These are phyloP conservation scores for Xylariaceae sp. DNA, from an alignment of 2,329 filamentous ascomycete species.

Conservation along the genomic window DNA sequence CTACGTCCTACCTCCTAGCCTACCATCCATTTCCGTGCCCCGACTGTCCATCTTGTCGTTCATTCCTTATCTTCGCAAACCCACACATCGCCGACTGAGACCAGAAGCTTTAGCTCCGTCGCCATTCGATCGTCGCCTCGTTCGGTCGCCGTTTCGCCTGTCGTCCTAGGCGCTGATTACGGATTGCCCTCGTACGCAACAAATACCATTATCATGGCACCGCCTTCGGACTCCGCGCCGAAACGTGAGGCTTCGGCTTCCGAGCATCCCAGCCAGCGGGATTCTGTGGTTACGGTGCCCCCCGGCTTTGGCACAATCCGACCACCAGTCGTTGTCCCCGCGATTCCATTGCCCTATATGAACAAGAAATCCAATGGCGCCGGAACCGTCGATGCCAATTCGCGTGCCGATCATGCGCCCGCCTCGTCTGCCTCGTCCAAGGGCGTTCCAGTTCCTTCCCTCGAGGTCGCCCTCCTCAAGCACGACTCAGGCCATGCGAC, in stretches of 20 bases:
- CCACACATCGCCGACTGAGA: neutral
- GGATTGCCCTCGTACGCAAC: conserved; percentile 1
- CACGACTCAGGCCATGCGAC: conserved; percentile 20
- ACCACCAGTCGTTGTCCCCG: conserved; percentile 30
- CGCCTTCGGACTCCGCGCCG: conserved; percentile 26
- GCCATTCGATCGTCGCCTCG: conserved; percentile 1
- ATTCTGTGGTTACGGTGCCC: conserved; percentile 12
- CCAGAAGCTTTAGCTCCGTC: conserved; percentile 1
- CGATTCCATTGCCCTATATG: conserved; percentile 31
- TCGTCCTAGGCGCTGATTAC: conserved; percentile 6
- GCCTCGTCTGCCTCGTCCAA: conserved; percentile 21
- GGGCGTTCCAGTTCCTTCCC: conserved; percentile 27
- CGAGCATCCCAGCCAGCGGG: conserved; percentile 26
- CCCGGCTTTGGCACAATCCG: conserved; percentile 18
- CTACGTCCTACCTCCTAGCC: too few relatives aligned
- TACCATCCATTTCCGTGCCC: neutral
- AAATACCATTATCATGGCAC: conserved; percentile 26
- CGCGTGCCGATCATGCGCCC: conserved; percentile 17
- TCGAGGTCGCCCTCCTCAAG: conserved; percentile 31
- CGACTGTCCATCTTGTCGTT: conserved; percentile 1
- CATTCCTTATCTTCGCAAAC: conserved; percentile 2
- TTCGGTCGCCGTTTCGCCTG: neutral
- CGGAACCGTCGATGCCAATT: conserved; percentile 12
- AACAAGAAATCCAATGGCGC: conserved; percentile 22
- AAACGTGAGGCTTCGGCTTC: conserved; percentile 26